Evolutionary conservation across 805 yeast species (phyloP).

Genomic region (Hanseniaspora jakobsenii): DNA sequence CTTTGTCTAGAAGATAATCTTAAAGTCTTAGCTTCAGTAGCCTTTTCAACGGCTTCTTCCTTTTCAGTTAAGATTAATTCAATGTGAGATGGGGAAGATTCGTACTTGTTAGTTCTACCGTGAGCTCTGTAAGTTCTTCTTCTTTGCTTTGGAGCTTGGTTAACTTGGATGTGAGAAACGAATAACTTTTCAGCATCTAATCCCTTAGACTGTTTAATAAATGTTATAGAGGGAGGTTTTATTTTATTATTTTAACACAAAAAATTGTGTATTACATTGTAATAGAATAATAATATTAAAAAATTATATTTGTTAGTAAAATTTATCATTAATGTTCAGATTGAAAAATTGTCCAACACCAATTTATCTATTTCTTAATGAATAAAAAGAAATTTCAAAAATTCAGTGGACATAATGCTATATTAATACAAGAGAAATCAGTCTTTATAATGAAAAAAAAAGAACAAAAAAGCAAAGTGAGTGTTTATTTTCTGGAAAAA

Average conservation of each 20-base stretch:
- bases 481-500: too few relatives aligned
- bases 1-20: slow-evolving; percentile 83
- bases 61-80: slow-evolving; percentile 93
- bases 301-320: slow-evolving; percentile 15
- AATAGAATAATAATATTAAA: neutral
- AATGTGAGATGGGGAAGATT: slow-evolving; percentile 97
- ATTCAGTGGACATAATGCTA: too few relatives aligned
- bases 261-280: neutral
- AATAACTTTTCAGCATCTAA: slow-evolving; percentile 88
- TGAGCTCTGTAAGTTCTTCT: slow-evolving; percentile 99
- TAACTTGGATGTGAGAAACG: slow-evolving; percentile 97
- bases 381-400: too few relatives aligned
- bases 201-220: slow-evolving; percentile 61
- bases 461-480: too few relatives aligned
- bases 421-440: too few relatives aligned
- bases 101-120: slow-evolving; percentile 99
- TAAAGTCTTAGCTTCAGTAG: slow-evolving; percentile 54
- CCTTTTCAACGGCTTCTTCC: slow-evolving; percentile 87
- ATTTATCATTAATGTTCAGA: too few relatives aligned
- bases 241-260: too few relatives aligned
- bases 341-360: too few relatives aligned
- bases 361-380: too few relatives aligned
- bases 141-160: slow-evolving; percentile 99
- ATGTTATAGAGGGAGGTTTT: neutral
- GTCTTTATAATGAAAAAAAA: too few relatives aligned